phyloP scores from a whole-genome alignment of 2,329 filamentous ascomycete species.

The Trichoderma semiorbis region DNA sequence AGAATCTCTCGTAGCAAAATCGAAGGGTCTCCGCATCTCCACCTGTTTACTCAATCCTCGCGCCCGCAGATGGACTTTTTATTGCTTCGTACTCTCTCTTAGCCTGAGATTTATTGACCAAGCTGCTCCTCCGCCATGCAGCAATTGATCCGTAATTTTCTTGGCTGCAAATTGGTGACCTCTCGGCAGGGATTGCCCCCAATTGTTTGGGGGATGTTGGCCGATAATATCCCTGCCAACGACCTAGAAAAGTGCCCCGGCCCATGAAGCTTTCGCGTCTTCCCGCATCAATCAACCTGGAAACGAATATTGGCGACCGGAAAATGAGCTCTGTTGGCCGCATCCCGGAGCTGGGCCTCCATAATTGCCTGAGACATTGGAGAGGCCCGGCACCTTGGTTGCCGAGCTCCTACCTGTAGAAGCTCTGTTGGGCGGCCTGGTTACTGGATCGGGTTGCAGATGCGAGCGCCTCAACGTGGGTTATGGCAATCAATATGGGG shows the following conservation, averaged over 20 bases:
- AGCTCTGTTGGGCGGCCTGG: not conserved
- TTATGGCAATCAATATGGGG: not conserved
- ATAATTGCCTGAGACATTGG: not conserved
- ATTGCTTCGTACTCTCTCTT: not conserved
- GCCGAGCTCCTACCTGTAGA: not conserved
- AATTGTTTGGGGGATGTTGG: not conserved
- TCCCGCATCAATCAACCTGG: not conserved
- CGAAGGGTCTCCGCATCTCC: not conserved
- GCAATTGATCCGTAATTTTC: not conserved
- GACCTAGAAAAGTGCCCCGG: not conserved
- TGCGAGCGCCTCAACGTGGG: not conserved
- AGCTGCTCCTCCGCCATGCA: not conserved
- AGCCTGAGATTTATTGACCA: not conserved
- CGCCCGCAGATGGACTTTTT: not conserved
- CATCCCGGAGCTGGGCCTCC: not conserved
- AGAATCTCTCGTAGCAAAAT: not conserved
- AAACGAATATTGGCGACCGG: not conserved
- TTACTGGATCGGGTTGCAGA: constrained; percentile 1
- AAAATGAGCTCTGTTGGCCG: not conserved
- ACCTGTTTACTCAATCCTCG: not conserved
- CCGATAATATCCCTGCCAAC: not conserved
- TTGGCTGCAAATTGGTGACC: not conserved
- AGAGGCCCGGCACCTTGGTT: not conserved
- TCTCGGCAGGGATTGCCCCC: not conserved
- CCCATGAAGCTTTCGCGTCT: not conserved